Evolutionary conservation across 495 filamentous ascomycete species (phyloP), one percentile per base, ranked within the genome.

Genomic region (Aspergillus funiculosus): DNA sequence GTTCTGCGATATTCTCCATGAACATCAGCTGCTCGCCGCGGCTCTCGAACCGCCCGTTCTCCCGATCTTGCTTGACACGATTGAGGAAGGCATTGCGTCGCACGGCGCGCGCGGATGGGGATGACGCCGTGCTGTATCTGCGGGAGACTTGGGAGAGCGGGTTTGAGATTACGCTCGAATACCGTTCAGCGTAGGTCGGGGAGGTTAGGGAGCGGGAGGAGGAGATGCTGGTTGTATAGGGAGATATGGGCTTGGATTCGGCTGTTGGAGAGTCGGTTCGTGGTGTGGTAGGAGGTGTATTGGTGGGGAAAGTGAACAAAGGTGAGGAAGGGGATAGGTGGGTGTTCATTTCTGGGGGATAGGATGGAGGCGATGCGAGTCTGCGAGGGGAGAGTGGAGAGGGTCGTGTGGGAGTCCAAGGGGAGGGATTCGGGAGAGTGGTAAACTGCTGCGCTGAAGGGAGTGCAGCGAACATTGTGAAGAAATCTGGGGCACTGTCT

Each of bases 21-120:
- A 57, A 60, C 57, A 67, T 60, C 42, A 94, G 80, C 74, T 94
- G 84, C 46, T 95, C 87, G 34, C 87, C 85, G 1, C 87, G 66
- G 69, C 28, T 79, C 77, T 67, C 87, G 71, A 62, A 78, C 46
- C 63, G 82, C 61, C 77, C 82, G 79, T 61, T 74, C 56, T 94
- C 86, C 3, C 82, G 71, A 27, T 78, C 75, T 50, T 81, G 77
- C 54, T 80, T 71, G n/a, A 95, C 82, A 39, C 82, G 86, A 53
- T 83, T 79, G 21, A 96, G 64, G 53, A 94, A 98, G 40, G 85
- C 82, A 25, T 55, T 64, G 48, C 57, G 69, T 18, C 64, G 60
- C 27, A 63, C 62, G 4, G 52, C 53, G 47, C 64, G 60, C 39
- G 65, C 58, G 2, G 61, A 52, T 2, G 58, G 51, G 9, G 54